A percentile compares a stretch with the other conserved stretches of the same genome.
Conservation (phyloP, 495 filamentous ascomycete species). For the Penicillium malachiteum region DNA sequence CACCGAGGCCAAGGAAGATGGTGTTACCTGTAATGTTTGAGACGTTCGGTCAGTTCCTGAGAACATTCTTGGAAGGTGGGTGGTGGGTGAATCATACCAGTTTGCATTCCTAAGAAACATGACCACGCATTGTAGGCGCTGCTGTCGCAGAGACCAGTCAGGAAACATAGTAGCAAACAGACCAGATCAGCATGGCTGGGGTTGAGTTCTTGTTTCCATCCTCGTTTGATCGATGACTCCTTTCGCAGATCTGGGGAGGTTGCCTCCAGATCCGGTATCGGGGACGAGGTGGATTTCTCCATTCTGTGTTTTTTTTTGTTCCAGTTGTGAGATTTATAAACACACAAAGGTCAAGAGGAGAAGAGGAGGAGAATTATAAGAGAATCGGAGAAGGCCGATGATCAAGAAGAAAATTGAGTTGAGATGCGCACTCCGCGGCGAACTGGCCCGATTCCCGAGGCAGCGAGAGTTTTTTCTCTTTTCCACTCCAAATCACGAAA, state of each 20-base stretch:
- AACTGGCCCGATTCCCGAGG: not conserved
- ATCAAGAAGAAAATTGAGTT: slow-evolving; percentile 1
- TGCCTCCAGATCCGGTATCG: slow-evolving; percentile 26
- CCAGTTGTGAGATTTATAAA: not conserved
- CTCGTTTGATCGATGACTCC: slow-evolving; percentile 12
- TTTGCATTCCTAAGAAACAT: slow-evolving; percentile 65
- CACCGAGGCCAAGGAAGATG: slow-evolving; percentile 65
- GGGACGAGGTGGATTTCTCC: slow-evolving; percentile 19
- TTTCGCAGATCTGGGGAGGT: slow-evolving; percentile 14
- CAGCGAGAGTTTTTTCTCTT: not conserved
- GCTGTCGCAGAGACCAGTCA: slow-evolving; percentile 61
- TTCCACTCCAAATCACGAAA: not conserved
- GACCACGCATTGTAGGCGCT: slow-evolving; percentile 61
- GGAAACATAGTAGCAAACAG: slow-evolving; percentile 54
- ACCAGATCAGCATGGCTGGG: slow-evolving; percentile 50
- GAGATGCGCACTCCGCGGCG: not conserved
- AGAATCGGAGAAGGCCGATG: not conserved
- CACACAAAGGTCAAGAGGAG: not conserved
- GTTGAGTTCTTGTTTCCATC: slow-evolving; percentile 40
- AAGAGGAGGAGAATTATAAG: not conserved
- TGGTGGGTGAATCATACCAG: slow-evolving; percentile 44
- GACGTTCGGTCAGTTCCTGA: no score
- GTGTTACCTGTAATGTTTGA: slow-evolving; percentile 52
- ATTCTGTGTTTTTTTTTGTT: slow-evolving; percentile 6
- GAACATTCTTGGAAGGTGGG: no score